Base-by-base conservation (phyloP, 148 eudicot genomes). In the Vaccinium vitisidaea region DNA sequence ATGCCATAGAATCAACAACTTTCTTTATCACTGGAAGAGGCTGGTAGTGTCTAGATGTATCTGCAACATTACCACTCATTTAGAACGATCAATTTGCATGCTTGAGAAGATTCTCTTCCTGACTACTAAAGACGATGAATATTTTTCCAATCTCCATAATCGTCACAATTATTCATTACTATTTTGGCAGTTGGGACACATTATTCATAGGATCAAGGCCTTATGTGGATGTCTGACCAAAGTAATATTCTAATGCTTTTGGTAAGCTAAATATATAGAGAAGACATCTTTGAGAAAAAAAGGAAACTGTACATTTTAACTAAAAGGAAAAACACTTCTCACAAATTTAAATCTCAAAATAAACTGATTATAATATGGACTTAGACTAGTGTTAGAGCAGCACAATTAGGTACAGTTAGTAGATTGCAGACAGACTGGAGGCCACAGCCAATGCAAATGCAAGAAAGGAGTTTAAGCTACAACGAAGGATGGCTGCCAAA, bases 1-100 rank as follows among this genome's bases (percentile, higher is more conserved):
- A 96, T 61, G 96, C 79, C 99, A 96, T 96, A 10, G 99, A 95
- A 82, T 96, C 97, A 82, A 96, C 94, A 76, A 96, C 98, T 82
- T 91, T 93, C 93, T 94, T 93, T 80, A 96, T 95, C 78, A 92
- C 87, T 1, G 89, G 92, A 80, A 95, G 54, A 18, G 98, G 96
- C 87, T 86, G 90, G 90, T 93, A 96, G 87, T 96, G 99, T 36
- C 99, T 88, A 8, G 99, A 88, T 32, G 99, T 96, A 91, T 96
- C 99, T 96, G 93, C 91, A 92, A 32, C 53, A 90, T 52, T 16
- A 10, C 14, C 71, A 10, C 52, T 19, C 83, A 84, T 46, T 86
- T 70, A 88, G 81, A 84, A 49, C 27, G 59, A 36, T 50, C 79
- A 23, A n/a, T 58, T n/a, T 4, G 50, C 48, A 53, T 23, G 27